Evolutionary conservation across 176 grass and related monocot species (phyloP).

Genomic region (Alloteropsis semialata): DNA sequence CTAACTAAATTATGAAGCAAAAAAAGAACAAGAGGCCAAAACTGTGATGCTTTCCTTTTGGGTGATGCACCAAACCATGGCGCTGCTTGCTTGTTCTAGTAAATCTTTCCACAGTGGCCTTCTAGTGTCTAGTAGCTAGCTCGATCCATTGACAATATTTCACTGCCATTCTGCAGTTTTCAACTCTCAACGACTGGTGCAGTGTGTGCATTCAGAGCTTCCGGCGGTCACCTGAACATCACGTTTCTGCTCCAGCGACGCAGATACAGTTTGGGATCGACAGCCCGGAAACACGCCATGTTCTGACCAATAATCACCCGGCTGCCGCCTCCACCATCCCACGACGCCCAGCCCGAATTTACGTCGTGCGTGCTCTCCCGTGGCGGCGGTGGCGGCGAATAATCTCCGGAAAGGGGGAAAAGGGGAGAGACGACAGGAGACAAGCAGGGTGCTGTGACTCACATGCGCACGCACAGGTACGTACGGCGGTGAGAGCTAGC

Average conservation of each 20-base stretch:
- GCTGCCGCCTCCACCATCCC: constrained; percentile 3
- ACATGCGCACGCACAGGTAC: constrained; percentile 39
- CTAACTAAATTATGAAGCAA: not conserved
- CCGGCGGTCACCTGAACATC: not conserved
- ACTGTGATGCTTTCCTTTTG: not conserved
- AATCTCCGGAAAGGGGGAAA: not conserved
- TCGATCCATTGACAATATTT: not conserved
- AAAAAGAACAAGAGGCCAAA: not conserved
- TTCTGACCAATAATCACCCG: constrained; percentile 35
- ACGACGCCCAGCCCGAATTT: constrained; percentile 21
- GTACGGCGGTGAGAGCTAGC: not conserved
- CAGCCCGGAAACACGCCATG: constrained; percentile 44
- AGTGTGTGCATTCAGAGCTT: constrained; percentile 1
- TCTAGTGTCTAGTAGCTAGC: not conserved
- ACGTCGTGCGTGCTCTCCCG: not conserved
- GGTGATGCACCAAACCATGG: constrained; percentile 4
- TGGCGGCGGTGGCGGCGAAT: not conserved
- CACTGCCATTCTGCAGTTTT: constrained; percentile 19
- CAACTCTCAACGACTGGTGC: not conserved
- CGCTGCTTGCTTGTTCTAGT: not conserved
- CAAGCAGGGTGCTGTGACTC: constrained; percentile 51
- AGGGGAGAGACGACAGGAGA: not conserved
- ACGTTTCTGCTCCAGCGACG: constrained; percentile 7
- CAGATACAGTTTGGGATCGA: not conserved
- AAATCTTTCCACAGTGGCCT: not conserved